Evolutionary conservation across 441 rosid species (phyloP), one percentile per base, ranked within the genome.

Genomic region (Eruca vesicaria): DNA sequence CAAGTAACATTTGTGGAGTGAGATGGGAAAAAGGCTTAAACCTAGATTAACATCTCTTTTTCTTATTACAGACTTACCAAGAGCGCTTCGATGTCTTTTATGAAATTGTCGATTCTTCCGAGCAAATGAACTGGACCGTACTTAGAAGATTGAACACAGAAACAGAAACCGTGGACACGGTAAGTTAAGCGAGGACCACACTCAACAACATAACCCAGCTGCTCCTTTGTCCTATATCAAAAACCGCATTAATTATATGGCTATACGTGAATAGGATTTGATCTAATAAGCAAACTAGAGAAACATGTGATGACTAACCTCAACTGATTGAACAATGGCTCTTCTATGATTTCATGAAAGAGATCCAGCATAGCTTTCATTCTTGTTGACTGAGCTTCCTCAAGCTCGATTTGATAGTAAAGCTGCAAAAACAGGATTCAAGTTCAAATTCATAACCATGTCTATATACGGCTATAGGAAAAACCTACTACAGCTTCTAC

Each of bases 141-240:
- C 81, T 96, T 85, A 67, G 99, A 86, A 75, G 99, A 93, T 60
- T 93, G 99, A 79, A 96, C 86, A 45, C 89, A 84, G 86, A 90
- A 90, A 79, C 97, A 93, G 77, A 90, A 93, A 29, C 99, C 98
- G 31, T 86, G 86, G 77, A 90, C 72, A 7, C 93, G 88, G 48
- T 88, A 93, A 3, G 91, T 93, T 70, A 86, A 71, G 21, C 89
- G 83, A 69, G 96, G 97, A 79, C 97, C 86, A 76, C 96, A 83
- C 78, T 96, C 86, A 55, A 96, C 99, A 76, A 85, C 90, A 83
- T 96, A 96, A 69, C 99, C 99, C 61, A 96, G 97, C 87, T 96
- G 98, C 86, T 93, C 99, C 85, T 91, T 88, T 59, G 99, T 96
- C 91, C 99, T 96, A 53, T 73, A 66, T 62, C 69, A 77, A 69